Percentiles rank a stretch among this genome's conserved stretches.
Conservation (phyloP, 805 yeast genomes). For the Geotrichum ghanense region DNA sequence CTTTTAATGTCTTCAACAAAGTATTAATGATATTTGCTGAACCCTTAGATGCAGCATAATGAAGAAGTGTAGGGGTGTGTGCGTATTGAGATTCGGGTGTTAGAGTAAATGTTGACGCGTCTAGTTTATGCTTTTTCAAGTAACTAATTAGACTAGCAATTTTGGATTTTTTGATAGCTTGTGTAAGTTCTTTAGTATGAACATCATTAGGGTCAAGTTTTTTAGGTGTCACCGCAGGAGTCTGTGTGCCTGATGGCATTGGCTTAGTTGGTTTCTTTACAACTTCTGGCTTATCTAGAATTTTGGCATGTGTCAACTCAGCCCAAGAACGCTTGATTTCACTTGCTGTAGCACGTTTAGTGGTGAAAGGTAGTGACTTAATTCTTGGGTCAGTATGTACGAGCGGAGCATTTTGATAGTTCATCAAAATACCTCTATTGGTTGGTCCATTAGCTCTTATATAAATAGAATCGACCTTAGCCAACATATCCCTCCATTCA, state of each 20-base stretch:
- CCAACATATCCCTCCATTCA: slow-evolving; percentile 49
- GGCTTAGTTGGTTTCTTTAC: slow-evolving; percentile 11
- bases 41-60: slow-evolving; percentile 63
- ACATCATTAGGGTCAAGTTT: slow-evolving; percentile 29
- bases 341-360: slow-evolving; percentile 70
- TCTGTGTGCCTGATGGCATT: slow-evolving; percentile 24
- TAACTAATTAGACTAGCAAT: slow-evolving; percentile 63
- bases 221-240: slow-evolving; percentile 20
- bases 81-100: slow-evolving; percentile 43
- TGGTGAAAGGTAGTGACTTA: slow-evolving; percentile 73
- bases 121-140: slow-evolving; percentile 44
- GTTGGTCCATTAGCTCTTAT: slow-evolving; percentile 70
- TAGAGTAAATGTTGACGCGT: slow-evolving; percentile 37
- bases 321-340: slow-evolving; percentile 83
- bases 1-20: slow-evolving; percentile 51
- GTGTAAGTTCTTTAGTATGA: slow-evolving; percentile 47
- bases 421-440: slow-evolving; percentile 53
- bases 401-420: slow-evolving; percentile 46
- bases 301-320: slow-evolving; percentile 49
- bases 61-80: slow-evolving; percentile 62
- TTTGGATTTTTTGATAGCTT: slow-evolving; percentile 56
- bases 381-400: slow-evolving; percentile 50
- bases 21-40: slow-evolving; percentile 51
- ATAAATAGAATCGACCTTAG: slow-evolving; percentile 57
- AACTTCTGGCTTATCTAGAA: slow-evolving; percentile 28